Conservation (phyloP, 495 filamentous ascomycete species). For the Neurospora sp. region DNA sequence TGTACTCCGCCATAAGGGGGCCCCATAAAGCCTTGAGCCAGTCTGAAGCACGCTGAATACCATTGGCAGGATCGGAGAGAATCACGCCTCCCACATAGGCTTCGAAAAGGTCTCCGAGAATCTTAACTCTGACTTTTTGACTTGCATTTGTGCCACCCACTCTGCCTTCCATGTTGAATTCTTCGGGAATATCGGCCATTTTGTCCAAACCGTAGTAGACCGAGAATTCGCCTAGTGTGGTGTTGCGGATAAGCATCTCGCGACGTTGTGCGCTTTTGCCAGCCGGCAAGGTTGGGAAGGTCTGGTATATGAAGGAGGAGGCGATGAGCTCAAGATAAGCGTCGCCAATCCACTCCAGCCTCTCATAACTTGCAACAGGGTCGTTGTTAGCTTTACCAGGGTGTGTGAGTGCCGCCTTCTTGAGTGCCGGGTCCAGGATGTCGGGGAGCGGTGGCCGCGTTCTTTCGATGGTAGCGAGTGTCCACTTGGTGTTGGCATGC, state of each 20-base stretch:
- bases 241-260: constrained; percentile 65
- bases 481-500: constrained; percentile 27
- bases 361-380: constrained; percentile 48
- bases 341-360: constrained; percentile 68
- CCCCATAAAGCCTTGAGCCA: constrained; percentile 70
- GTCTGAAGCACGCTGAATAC: constrained; percentile 45
- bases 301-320: constrained; percentile 51
- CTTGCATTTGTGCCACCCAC: constrained; percentile 22
- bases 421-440: constrained; percentile 46
- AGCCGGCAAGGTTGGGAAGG: constrained; percentile 47
- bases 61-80: constrained; percentile 48
- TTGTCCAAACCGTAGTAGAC: constrained; percentile 57
- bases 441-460: constrained; percentile 46
- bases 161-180: constrained; percentile 27
- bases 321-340: constrained; percentile 62
- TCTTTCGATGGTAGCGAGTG: constrained; percentile 25
- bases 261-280: constrained; percentile 56
- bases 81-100: constrained; percentile 75
- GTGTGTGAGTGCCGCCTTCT: constrained; percentile 60
- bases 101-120: constrained; percentile 77
- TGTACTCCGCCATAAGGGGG: constrained; percentile 30
- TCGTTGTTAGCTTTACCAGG: constrained; percentile 29
- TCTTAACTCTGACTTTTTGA: constrained; percentile 51
- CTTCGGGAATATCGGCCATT: constrained; percentile 42
- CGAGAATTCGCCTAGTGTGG: constrained; percentile 57